Evolutionary conservation across 192 early-diverging fungal species (phyloP).

Genomic region (Hyaloraphidium curvatum): DNA sequence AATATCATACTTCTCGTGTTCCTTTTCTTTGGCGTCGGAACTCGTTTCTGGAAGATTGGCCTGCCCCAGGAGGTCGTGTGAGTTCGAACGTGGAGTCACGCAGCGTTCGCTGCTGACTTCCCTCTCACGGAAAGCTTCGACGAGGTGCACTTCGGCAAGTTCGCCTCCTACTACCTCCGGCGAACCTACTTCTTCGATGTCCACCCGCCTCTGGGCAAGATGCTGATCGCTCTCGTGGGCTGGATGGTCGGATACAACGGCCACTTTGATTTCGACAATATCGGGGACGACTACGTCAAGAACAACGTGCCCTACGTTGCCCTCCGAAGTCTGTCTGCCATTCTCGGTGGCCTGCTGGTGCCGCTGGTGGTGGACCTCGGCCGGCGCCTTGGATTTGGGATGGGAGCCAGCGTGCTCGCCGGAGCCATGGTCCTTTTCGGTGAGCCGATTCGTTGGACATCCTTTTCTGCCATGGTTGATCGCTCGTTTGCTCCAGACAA

Average conservation of each 20-base stretch:
- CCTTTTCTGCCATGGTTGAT: no score
- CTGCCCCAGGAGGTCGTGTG: no score
- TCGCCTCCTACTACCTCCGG: slow-evolving; percentile 78
- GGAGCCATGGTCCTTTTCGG: slow-evolving; percentile 69
- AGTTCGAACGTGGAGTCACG: no score
- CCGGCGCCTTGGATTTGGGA: slow-evolving; percentile 42
- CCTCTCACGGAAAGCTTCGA: no score
- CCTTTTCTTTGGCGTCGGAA: background rate
- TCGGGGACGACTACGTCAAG: slow-evolving; percentile 71
- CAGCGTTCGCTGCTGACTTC: no score
- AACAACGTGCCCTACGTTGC: slow-evolving; percentile 80
- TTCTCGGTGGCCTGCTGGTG: slow-evolving; percentile 55
- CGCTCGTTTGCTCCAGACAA: slow-evolving; percentile 41
- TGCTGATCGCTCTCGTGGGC: slow-evolving; percentile 68
- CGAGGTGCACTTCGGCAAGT: slow-evolving; percentile 99
- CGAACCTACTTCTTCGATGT: slow-evolving; percentile 91
- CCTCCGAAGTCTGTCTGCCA: slow-evolving; percentile 58
- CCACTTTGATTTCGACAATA: slow-evolving; percentile 83
- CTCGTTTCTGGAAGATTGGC: background rate
- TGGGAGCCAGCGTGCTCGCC: slow-evolving; percentile 48
- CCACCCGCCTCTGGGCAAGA: slow-evolving; percentile 87
- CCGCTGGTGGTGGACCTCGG: slow-evolving; percentile 39
- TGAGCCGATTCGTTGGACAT: slow-evolving; percentile 12
- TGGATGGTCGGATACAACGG: slow-evolving; percentile 84
- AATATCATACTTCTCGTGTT: background rate